Percentiles rank a stretch among this genome's conserved stretches.
phyloP scores from a whole-genome alignment of 768 basidiomycete genomes.

The Collybia sp. region DNA sequence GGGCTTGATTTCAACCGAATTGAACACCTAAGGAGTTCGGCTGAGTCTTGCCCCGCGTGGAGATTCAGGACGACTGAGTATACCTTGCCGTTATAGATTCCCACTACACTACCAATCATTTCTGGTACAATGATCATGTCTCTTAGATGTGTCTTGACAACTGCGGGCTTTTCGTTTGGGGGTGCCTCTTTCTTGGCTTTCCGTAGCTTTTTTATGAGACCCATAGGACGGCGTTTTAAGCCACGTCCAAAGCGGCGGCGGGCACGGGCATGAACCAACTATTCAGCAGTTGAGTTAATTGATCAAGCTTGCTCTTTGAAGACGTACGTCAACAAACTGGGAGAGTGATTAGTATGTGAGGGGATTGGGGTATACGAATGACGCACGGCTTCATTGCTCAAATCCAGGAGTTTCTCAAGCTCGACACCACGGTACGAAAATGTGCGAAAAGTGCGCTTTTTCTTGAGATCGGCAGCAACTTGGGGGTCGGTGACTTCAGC shows the following conservation, averaged over 20 bases:
- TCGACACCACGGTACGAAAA: slow-evolving; percentile 98
- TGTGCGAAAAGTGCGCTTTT: slow-evolving; percentile 97
- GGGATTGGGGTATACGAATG: background rate
- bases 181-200: slow-evolving; percentile 99
- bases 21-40: slow-evolving; percentile 60
- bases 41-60: background rate
- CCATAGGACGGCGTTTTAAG: slow-evolving; percentile 97
- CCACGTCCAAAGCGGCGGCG: slow-evolving; percentile 99
- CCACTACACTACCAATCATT: slow-evolving; percentile 98
- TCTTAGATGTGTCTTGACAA: slow-evolving; percentile 98
- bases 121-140: slow-evolving; percentile 99
- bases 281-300: background rate
- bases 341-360: background rate
- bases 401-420: slow-evolving; percentile 96
- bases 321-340: slow-evolving; percentile 76
- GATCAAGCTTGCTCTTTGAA: slow-evolving; percentile 1
- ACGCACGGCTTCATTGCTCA: slow-evolving; percentile 93
- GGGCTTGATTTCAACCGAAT: slow-evolving; percentile 98
- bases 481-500: slow-evolving; percentile 91
- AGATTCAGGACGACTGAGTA: slow-evolving; percentile 9
- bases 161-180: slow-evolving; percentile 97
- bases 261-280: slow-evolving; percentile 98
- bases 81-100: slow-evolving; percentile 98
- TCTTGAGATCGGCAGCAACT: slow-evolving; percentile 96
- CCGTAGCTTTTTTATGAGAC: slow-evolving; percentile 98